Evolutionary conservation across 495 filamentous ascomycete genomes (phyloP).

Genomic region (Penicillium salamii): DNA sequence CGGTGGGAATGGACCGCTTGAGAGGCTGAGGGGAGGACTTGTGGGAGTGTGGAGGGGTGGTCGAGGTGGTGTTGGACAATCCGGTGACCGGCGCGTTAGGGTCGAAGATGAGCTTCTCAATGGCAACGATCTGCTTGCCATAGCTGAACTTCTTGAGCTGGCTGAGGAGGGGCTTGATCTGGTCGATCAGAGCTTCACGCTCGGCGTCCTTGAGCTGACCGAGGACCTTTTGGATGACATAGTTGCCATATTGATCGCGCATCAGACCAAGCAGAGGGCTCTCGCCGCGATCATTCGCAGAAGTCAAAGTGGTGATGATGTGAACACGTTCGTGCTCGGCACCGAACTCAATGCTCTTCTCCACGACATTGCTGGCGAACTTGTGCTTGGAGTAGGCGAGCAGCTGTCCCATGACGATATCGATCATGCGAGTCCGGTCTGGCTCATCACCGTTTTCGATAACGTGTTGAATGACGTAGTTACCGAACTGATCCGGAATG

Average conservation of each 20-base stretch:
- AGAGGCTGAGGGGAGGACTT: slow-evolving; percentile 45
- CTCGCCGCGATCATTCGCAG: slow-evolving; percentile 58
- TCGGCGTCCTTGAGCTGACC: slow-evolving; percentile 65
- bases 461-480: slow-evolving; percentile 95
- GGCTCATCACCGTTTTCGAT: slow-evolving; percentile 77
- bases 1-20: slow-evolving; percentile 35
- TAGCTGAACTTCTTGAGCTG: slow-evolving; percentile 70
- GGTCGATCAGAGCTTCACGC: slow-evolving; percentile 61
- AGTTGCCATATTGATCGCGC: slow-evolving; percentile 92
- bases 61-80: slow-evolving; percentile 29
- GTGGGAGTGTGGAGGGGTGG: slow-evolving; percentile 46
- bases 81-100: slow-evolving; percentile 23
- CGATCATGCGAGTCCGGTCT: slow-evolving; percentile 71
- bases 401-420: slow-evolving; percentile 66
- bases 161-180: slow-evolving; percentile 70
- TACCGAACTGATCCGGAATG: slow-evolving; percentile 88
- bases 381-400: slow-evolving; percentile 88
- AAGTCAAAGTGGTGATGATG: slow-evolving; percentile 67
- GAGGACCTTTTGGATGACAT: slow-evolving; percentile 89
- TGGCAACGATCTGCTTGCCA: slow-evolving; percentile 75
- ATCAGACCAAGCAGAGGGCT: slow-evolving; percentile 71
- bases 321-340: slow-evolving; percentile 63
- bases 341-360: slow-evolving; percentile 83
- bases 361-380: slow-evolving; percentile 95
- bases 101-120: slow-evolving; percentile 61